phyloP scores from a whole-genome alignment of 2,329 filamentous ascomycete species.

The Botrytis fragariae region DNA sequence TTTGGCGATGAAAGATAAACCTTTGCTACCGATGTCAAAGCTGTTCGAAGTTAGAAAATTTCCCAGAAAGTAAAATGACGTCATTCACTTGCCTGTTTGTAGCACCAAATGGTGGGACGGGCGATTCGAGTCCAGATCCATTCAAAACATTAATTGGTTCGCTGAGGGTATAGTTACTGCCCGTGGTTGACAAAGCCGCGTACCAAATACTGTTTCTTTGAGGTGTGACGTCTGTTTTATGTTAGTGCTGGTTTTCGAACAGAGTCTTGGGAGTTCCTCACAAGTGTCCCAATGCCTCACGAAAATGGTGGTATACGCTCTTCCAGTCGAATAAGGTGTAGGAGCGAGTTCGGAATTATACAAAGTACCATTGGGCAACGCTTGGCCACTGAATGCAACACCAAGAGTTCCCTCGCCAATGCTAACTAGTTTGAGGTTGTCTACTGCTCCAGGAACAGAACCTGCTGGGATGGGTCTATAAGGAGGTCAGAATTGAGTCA shows the following conservation, averaged over 20 bases:
- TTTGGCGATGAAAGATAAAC: conserved; percentile 30
- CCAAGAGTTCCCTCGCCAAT: conserved; percentile 25
- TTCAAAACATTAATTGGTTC: conserved; percentile 32
- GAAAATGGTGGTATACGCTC: conserved; percentile 29
- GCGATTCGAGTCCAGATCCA: conserved; percentile 32
- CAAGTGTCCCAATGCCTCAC: conserved; percentile 34
- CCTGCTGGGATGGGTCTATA: conserved; percentile 27
- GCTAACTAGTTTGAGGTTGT: conserved; percentile 29
- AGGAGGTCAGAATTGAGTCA: conserved; percentile 14
- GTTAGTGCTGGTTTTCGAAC: background rate
- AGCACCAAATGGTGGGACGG: conserved; percentile 28
- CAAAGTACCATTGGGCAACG: conserved; percentile 29
- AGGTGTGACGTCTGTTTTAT: conserved; percentile 24
- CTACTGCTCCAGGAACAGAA: conserved; percentile 28
- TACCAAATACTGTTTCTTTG: conserved; percentile 34
- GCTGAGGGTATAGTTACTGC: conserved; percentile 28
- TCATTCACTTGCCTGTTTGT: conserved; percentile 26
- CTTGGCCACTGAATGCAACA: conserved; percentile 27
- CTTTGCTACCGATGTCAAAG: conserved; percentile 27
- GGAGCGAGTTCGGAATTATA: conserved; percentile 29
- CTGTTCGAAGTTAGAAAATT: conserved; percentile 16
- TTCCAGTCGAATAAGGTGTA: conserved; percentile 24
- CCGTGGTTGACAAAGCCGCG: conserved; percentile 24
- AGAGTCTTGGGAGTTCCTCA: conserved; percentile 15
- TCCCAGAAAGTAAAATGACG: background rate